A percentile compares a stretch with the other conserved stretches of the same genome.
Evolutionary conservation across 73 alveolate species (phyloP).

Genomic region (Chromera velia): DNA sequence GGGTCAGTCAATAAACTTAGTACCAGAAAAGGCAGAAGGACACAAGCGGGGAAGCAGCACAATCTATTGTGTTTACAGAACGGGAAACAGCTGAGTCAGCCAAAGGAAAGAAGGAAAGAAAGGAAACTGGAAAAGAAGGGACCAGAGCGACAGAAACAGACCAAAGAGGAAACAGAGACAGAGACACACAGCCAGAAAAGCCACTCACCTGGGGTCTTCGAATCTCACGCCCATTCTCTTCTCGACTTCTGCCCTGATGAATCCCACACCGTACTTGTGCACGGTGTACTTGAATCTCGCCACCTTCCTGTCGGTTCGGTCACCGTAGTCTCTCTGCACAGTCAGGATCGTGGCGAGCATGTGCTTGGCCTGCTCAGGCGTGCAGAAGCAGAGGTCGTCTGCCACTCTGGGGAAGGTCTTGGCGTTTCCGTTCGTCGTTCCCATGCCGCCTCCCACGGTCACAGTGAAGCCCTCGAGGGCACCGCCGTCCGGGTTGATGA

Average conservation of each 20-base stretch:
- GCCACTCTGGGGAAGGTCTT: slow-evolving; percentile 39
- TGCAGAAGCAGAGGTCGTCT: slow-evolving; percentile 43
- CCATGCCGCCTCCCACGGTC: slow-evolving; percentile 44
- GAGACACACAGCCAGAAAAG: not conserved
- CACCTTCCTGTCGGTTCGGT: slow-evolving; percentile 34
- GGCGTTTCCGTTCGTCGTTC: slow-evolving; percentile 40
- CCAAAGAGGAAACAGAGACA: not conserved
- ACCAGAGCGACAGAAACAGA: not conserved
- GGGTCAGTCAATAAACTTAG: not conserved
- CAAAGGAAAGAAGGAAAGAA: not conserved
- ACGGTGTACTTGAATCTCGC: slow-evolving; percentile 49
- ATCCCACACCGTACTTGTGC: slow-evolving; percentile 26
- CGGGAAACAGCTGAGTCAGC: not conserved
- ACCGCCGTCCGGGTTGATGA: slow-evolving; percentile 14
- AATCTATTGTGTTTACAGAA: too few relatives aligned
- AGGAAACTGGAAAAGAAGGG: not conserved
- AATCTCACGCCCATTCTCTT: not conserved
- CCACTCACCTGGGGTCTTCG: not conserved
- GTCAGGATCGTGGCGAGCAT: slow-evolving; percentile 35
- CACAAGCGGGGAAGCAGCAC: not conserved
- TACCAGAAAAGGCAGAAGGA: not conserved
- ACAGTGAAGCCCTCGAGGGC: slow-evolving; percentile 22
- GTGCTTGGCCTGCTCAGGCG: slow-evolving; percentile 34
- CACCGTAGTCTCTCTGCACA: slow-evolving; percentile 40
- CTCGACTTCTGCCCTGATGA: slow-evolving; percentile 10